Percentiles rank a stretch among this genome's conserved stretches.
phyloP scores from a whole-genome alignment of 495 filamentous ascomycete species.

The Talaromyces adpressus region DNA sequence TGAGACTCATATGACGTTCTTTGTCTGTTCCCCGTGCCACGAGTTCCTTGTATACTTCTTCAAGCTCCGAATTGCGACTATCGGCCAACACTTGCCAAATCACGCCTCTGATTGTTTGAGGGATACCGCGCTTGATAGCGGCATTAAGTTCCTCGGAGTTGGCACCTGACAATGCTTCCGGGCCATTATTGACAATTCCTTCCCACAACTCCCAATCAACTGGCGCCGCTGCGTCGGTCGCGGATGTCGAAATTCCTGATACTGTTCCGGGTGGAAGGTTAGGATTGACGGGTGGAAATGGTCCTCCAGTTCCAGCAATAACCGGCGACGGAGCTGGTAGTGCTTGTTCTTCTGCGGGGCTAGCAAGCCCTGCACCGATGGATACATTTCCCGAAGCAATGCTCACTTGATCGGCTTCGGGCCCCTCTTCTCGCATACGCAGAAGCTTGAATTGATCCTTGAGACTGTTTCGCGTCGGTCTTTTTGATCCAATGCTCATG shows the following conservation, averaged over 20 bases:
- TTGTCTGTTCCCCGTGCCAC: conserved; percentile 75
- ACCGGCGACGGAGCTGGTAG: conserved; percentile 22
- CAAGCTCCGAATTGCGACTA: conserved; percentile 84
- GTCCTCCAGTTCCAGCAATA: conserved; percentile 39
- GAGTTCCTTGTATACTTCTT: conserved; percentile 80
- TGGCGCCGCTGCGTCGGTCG: conserved; percentile 51
- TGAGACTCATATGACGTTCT: conserved; percentile 50
- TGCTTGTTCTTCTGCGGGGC: conserved; percentile 49
- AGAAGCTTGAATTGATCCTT: conserved; percentile 82
- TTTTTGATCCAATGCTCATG: conserved; percentile 32
- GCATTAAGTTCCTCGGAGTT: conserved; percentile 82
- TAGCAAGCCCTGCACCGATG: conserved; percentile 43
- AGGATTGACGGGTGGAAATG: conserved; percentile 48
- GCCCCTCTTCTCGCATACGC: conserved; percentile 70
- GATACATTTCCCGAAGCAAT: conserved; percentile 34
- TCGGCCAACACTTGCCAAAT: conserved; percentile 97
- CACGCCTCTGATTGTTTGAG: conserved; percentile 87
- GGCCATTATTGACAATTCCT: conserved; percentile 86
- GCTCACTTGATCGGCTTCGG: conserved; percentile 29
- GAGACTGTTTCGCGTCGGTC: conserved; percentile 58
- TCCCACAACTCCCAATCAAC: conserved; percentile 99
- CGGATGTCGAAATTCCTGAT: conserved; percentile 64
- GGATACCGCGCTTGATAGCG: conserved; percentile 90
- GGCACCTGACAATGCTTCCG: conserved; percentile 73
- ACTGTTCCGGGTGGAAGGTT: conserved; percentile 76